Conservation (phyloP, 805 yeast genomes). For the Saccharomycopsis sp. region DNA sequence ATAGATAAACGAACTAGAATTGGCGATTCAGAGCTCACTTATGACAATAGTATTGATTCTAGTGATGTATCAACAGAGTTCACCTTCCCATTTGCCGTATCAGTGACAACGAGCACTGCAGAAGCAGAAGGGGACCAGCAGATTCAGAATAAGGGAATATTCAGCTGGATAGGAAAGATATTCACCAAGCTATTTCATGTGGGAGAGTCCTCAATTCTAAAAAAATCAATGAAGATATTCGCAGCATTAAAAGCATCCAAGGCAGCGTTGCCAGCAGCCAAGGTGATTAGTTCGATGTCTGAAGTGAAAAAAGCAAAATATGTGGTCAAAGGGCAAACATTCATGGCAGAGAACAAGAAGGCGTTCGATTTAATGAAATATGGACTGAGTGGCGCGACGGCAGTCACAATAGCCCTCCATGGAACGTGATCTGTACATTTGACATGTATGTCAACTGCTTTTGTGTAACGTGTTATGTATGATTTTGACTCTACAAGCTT, state of each 20-base stretch:
- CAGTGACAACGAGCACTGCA: not conserved
- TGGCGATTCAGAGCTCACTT: not conserved
- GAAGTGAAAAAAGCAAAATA: not conserved
- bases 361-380: not conserved
- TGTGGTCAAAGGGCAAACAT: not conserved
- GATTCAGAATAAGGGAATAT: not conserved
- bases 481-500: no score
- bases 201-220: not conserved
- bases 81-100: not conserved
- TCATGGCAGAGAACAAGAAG: not conserved
- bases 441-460: no score
- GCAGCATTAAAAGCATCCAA: slow-evolving; percentile 25
- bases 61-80: not conserved
- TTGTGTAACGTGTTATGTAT: no score
- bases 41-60: not conserved
- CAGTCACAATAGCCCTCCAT: not conserved
- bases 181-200: not conserved
- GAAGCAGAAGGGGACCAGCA: not conserved
- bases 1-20: not conserved
- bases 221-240: not conserved
- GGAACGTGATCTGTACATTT: no score
- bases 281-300: slow-evolving; percentile 32
- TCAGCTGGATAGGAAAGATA: not conserved
- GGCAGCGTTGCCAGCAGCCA: slow-evolving; percentile 34
- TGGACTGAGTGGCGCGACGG: not conserved